Percentiles rank a stretch among this genome's conserved stretches.
These are phyloP conservation scores for Capronia americana DNA, from an alignment of 2,329 filamentous ascomycete genomes.

Conservation along the genomic window DNA sequence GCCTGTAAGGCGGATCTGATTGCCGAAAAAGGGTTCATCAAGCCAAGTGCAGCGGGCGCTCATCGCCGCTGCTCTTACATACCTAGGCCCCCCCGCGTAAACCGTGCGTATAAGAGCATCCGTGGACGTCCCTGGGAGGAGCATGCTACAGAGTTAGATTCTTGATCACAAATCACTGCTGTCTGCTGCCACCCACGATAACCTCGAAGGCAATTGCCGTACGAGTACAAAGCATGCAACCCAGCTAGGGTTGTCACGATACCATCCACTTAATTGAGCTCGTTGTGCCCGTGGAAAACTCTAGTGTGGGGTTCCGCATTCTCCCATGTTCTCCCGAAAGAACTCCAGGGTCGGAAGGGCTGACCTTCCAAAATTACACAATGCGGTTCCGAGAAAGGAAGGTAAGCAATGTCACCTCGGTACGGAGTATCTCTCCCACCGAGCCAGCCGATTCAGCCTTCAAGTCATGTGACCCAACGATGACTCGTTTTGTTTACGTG, in stretches of 20 bases:
- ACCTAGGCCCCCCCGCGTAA: background rate
- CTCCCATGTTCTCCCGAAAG: background rate
- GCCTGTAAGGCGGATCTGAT: slow-evolving; percentile 10
- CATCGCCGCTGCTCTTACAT: background rate
- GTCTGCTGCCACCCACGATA: background rate
- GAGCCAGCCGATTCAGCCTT: background rate
- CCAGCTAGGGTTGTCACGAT: background rate
- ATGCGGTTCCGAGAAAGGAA: background rate
- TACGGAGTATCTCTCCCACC: background rate
- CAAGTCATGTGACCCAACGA: slow-evolving; percentile 14
- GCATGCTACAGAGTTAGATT: background rate
- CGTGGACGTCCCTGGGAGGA: background rate
- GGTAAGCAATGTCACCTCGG: background rate
- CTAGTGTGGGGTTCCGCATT: slow-evolving; percentile 23
- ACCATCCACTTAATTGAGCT: background rate
- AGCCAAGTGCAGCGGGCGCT: background rate
- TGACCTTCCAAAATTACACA: background rate
- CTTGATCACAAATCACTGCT: slow-evolving; percentile 6
- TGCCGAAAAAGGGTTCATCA: slow-evolving; percentile 10
- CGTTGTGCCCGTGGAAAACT: background rate
- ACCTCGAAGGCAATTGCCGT: background rate
- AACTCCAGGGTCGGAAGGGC: background rate
- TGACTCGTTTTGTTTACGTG: slow-evolving; percentile 28
- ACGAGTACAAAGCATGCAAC: background rate
- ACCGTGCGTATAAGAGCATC: background rate